Percentiles rank a stretch among this genome's conserved stretches.
Evolutionary conservation across 2,329 filamentous ascomycete species (phyloP).

Genomic region (Didymella sp.): DNA sequence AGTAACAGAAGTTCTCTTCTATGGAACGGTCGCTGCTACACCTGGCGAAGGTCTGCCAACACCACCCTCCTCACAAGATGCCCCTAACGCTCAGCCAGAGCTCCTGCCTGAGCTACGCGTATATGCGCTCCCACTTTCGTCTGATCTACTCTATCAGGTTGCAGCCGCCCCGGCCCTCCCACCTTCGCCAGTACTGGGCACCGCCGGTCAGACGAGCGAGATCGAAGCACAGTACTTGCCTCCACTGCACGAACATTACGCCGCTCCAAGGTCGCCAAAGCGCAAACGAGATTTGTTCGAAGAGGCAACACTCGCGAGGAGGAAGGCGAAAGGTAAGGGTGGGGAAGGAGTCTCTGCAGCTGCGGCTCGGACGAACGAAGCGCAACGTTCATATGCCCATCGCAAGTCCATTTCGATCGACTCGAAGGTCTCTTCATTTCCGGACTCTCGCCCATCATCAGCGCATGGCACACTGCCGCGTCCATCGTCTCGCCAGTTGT

Average conservation of each 20-base stretch:
- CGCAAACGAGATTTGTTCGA: constrained; percentile 57
- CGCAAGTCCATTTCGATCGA: constrained; percentile 45
- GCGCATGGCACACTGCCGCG: constrained; percentile 32
- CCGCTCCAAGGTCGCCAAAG: constrained; percentile 45
- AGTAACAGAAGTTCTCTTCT: constrained; percentile 56
- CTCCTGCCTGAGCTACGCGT: constrained; percentile 39
- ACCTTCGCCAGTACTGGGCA: constrained; percentile 14
- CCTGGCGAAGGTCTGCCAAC: constrained; percentile 35
- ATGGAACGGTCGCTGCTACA: constrained; percentile 45
- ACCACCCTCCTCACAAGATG: constrained; percentile 39
- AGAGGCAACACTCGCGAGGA: constrained; percentile 54
- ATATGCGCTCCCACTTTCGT: constrained; percentile 54
- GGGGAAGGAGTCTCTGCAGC: constrained; percentile 55
- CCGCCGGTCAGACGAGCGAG: constrained; percentile 1
- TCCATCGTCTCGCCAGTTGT: constrained; percentile 35
- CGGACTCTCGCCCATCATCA: constrained; percentile 37
- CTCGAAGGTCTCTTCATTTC: constrained; percentile 26
- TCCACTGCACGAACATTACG: constrained; percentile 31
- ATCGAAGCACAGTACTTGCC: constrained; percentile 46
- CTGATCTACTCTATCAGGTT: constrained; percentile 45
- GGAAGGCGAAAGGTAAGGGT: constrained; percentile 52
- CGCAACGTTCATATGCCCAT: constrained; percentile 38
- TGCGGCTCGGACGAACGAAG: constrained; percentile 44
- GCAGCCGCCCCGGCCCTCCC: constrained; percentile 12
- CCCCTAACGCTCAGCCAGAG: constrained; percentile 8